phyloP scores from a whole-genome alignment of 164 flowering plant genomes.

The Saururus chinensis region DNA sequence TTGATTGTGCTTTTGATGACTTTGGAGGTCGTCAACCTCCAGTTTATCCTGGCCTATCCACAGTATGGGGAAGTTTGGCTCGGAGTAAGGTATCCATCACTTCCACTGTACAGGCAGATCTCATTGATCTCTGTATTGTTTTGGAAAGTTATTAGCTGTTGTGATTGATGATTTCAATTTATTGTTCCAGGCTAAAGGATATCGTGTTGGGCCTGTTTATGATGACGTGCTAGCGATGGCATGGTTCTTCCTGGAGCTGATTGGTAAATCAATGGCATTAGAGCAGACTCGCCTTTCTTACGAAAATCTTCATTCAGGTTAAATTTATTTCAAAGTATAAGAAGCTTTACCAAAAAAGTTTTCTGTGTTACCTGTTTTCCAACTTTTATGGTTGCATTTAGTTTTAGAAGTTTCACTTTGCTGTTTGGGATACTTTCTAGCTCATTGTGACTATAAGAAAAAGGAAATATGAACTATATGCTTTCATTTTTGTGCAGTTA shows the following conservation, averaged over 20 bases:
- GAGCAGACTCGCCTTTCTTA: conserved; percentile 81
- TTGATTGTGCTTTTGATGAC: conserved; percentile 97
- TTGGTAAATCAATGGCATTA: conserved; percentile 96
- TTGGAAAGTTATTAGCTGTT: neutral
- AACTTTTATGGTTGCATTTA: neutral
- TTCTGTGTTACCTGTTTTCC: neutral
- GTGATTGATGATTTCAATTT: neutral
- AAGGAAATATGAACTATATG: no score
- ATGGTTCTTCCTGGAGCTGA: conserved; percentile 94
- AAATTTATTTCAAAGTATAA: neutral
- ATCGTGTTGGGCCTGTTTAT: conserved; percentile 98
- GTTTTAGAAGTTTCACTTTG: no score
- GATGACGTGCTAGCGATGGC: conserved; percentile 99
- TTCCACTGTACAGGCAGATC: no score
- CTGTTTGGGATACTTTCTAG: neutral
- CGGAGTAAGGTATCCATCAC: conserved; percentile 72
- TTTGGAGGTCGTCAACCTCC: conserved; percentile 97
- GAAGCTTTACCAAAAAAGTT: neutral
- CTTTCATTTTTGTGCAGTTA: neutral
- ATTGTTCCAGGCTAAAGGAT: conserved; percentile 89
- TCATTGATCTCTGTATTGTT: neutral
- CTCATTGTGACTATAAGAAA: no score
- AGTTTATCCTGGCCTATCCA: conserved; percentile 94
- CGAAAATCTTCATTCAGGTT: conserved; percentile 81
- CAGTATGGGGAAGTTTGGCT: conserved; percentile 99